Evolutionary conservation across 2,329 filamentous ascomycete species (phyloP).

Genomic region (Aspergillus fijiensis): DNA sequence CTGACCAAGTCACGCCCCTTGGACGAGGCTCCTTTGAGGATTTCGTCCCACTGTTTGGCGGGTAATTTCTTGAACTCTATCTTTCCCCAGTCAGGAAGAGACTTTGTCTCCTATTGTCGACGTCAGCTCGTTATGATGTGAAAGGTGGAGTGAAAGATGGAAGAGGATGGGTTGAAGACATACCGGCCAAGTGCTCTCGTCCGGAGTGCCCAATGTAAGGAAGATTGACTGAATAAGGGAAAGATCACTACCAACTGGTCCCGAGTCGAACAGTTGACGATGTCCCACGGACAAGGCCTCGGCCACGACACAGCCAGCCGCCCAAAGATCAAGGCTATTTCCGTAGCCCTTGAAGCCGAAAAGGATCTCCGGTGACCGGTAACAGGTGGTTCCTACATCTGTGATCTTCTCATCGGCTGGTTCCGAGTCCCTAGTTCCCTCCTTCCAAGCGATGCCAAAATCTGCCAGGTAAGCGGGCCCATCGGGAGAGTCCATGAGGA

Average conservation of each 20-base stretch:
- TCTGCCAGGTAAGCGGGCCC: constrained; percentile 81
- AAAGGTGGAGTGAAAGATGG: not conserved
- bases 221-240: constrained; percentile 91
- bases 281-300: constrained; percentile 63
- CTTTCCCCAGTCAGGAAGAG: constrained; percentile 83
- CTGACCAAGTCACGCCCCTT: constrained; percentile 65
- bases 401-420: constrained; percentile 70
- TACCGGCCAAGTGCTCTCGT: constrained; percentile 76
- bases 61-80: constrained; percentile 76
- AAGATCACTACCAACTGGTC: constrained; percentile 87
- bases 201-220: constrained; percentile 83
- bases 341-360: constrained; percentile 79
- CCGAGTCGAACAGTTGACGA: constrained; percentile 75
- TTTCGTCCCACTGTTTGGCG: constrained; percentile 63
- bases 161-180: constrained; percentile 24
- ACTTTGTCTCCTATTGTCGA: constrained; percentile 34
- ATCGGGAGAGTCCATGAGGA: constrained; percentile 66
- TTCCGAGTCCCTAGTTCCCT: constrained; percentile 60
- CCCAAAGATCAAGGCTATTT: constrained; percentile 81
- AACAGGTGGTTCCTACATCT: constrained; percentile 89
- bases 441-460: constrained; percentile 88
- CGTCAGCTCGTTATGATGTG: not conserved
- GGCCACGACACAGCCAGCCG: constrained; percentile 76
- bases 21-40: constrained; percentile 63
- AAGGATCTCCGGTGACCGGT: constrained; percentile 84